Percentiles rank a stretch among this genome's conserved stretches.
phyloP scores from a whole-genome alignment of 108 stramenopile genomes.

The Pseudonitzschia multiseries region DNA sequence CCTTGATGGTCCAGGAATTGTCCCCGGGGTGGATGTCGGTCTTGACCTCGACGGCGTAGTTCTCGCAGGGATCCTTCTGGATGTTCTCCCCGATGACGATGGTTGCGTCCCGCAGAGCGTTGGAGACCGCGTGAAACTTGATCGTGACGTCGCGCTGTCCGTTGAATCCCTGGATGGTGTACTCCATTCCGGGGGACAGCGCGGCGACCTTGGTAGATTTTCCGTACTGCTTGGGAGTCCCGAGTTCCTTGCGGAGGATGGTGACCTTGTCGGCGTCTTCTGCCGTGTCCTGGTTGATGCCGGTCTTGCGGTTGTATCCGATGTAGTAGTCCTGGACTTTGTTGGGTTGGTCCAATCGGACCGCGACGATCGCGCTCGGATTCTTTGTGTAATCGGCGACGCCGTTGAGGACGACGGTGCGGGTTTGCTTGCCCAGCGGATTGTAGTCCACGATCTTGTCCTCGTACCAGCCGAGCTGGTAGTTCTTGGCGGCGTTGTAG shows the following conservation, averaged over 20 bases:
- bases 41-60: background rate
- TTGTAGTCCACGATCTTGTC: constrained; percentile 2
- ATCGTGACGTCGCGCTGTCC: background rate
- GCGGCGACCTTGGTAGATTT: constrained; percentile 41
- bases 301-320: constrained; percentile 39
- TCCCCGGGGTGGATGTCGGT: background rate
- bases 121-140: background rate
- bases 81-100: background rate
- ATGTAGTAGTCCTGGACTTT: constrained; percentile 27
- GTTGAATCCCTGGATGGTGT: constrained; percentile 27
- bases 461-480: constrained; percentile 51
- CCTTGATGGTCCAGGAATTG: background rate
- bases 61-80: background rate
- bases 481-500: constrained; percentile 58
- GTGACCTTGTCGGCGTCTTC: constrained; percentile 39
- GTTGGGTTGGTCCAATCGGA: background rate
- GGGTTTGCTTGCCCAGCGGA: background rate
- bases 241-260: constrained; percentile 16
- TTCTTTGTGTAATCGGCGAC: background rate
- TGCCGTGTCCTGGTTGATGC: constrained; percentile 37
- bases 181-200: constrained; percentile 28
- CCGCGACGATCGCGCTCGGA: background rate
- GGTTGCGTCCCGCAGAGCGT: background rate
- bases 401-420: background rate
- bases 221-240: constrained; percentile 23